These are phyloP conservation scores for Euphorbia tirucalli DNA, from an alignment of 345 rosid genomes.

Conservation along the genomic window DNA sequence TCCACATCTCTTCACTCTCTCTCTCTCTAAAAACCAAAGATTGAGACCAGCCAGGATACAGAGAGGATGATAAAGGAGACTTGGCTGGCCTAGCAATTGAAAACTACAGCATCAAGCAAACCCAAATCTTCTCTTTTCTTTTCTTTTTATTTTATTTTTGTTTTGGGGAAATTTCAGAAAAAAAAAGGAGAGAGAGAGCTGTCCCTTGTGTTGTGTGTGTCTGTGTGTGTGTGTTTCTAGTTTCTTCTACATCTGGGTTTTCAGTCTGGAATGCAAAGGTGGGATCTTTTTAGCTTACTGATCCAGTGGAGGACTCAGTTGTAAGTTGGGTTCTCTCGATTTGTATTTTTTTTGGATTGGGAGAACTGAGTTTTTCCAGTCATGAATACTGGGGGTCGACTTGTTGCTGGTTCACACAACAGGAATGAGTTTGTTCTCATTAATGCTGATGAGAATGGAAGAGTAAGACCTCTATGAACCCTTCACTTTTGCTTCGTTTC, in stretches of 20 bases:
- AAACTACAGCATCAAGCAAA: background rate
- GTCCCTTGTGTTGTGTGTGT: background rate
- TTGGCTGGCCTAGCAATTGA: conserved; percentile 3
- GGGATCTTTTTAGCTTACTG: conserved; percentile 8
- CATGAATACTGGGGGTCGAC: conserved; percentile 91
- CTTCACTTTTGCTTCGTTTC: conserved; percentile 1
- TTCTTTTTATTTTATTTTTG: background rate
- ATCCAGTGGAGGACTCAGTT: conserved; percentile 7
- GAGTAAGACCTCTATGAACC: conserved; percentile 46
- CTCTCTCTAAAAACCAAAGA: conserved; percentile 11
- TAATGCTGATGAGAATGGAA: conserved; percentile 81
- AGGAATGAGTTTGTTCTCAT: conserved; percentile 91
- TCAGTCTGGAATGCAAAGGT: background rate
- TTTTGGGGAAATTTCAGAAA: background rate
- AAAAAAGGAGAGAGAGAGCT: no score
- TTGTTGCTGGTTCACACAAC: conserved; percentile 93
- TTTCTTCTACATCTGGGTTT: background rate
- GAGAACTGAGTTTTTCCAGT: conserved; percentile 6
- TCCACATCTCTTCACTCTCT: background rate
- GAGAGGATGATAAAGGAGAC: background rate
- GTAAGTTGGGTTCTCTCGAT: conserved; percentile 18
- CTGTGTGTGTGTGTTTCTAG: background rate
- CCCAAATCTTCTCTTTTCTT: background rate
- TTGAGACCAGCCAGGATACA: conserved; percentile 25
- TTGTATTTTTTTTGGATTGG: conserved; percentile 15